Conservation (phyloP, 1,284 basidiomycete genomes). For the Ustilago loliicola region DNA sequence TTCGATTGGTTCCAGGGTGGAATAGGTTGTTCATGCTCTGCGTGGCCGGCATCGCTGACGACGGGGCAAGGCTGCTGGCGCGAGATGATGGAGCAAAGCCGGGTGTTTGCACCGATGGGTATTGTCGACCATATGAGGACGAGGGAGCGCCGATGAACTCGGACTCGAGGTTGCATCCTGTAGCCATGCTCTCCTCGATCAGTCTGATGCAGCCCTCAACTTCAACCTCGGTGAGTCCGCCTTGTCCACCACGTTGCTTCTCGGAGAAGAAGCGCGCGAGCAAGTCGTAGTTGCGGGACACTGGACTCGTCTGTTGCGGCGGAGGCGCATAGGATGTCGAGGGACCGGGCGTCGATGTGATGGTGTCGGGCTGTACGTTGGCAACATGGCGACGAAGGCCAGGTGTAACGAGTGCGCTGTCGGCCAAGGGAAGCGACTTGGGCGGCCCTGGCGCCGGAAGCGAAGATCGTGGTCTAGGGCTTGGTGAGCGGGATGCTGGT, state of each 20-base stretch:
- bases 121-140: slow-evolving; percentile 12
- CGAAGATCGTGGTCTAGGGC: slow-evolving; percentile 16
- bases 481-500: slow-evolving; percentile 19
- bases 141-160: slow-evolving; percentile 20
- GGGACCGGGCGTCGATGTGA: slow-evolving; percentile 18
- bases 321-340: slow-evolving; percentile 23
- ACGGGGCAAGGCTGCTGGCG: slow-evolving; percentile 43
- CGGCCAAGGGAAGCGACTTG: slow-evolving; percentile 31
- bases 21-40: slow-evolving; percentile 44
- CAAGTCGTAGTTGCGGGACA: slow-evolving; percentile 60
- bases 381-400: slow-evolving; percentile 40
- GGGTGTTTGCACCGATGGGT: slow-evolving; percentile 8
- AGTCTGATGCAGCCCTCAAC: slow-evolving; percentile 57
- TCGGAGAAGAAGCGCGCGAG: slow-evolving; percentile 61
- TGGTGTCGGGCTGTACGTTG: neutral
- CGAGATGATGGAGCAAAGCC: slow-evolving; percentile 29
- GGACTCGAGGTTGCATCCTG: slow-evolving; percentile 45
- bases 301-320: slow-evolving; percentile 43
- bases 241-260: slow-evolving; percentile 50
- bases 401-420: slow-evolving; percentile 44
- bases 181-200: slow-evolving; percentile 57
- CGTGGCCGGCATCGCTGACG: slow-evolving; percentile 27
- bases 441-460: slow-evolving; percentile 21
- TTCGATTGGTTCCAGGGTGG: slow-evolving; percentile 36
- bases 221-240: slow-evolving; percentile 57